Base-by-base conservation (phyloP, 1,139 yeast genomes). In the Saccharomycopsis crataegensis region DNA sequence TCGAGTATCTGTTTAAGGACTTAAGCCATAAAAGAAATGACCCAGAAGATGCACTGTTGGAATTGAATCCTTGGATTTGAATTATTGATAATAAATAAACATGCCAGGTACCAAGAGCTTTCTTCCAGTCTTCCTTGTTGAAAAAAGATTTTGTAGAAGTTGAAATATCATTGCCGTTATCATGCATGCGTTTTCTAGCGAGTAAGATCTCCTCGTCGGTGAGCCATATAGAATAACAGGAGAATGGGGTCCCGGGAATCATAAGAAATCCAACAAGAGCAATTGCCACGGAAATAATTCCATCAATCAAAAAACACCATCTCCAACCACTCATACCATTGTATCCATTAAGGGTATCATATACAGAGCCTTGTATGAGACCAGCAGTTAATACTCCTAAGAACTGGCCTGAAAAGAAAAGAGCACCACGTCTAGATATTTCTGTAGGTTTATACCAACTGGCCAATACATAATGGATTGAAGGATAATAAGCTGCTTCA, bases 271-370 rank as follows among this genome's bases (percentile, higher is more conserved):
- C 91, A 57, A 80, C 66, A 28, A 84, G 33, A 12, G 86, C 89
- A 52, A 85, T 79, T 2, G 71, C 77, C 37, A 83, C 62, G 2
- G 89, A 79, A 43, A 83, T 72, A 48, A 80, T 66, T 8, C 84
- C 86, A 65, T 84, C 89, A 59, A 84, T 75, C 57, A 85, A 76
- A 63, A 81, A 84, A 67, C 82, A 79, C 89, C 90, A 84, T 68
- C 82, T 76, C 90, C 90, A 84, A 11, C 86, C 81, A 38, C 69
- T 74, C 38, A 79, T 68, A 1, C 86, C 84, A 54, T 66, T 65
- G 6, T 65, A 66, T 36, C 79, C 80, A 54, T 73, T 69, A 61
- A 81, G 62, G 32, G 66, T 61, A 49, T 76, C 67, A 61, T 70
- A 78, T 49, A 82, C 77, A 7, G 82, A 79, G n/a, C 84, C 79